Evolutionary conservation across 148 eudicot species (phyloP).

Genomic region (Persicaria tinctoria): DNA sequence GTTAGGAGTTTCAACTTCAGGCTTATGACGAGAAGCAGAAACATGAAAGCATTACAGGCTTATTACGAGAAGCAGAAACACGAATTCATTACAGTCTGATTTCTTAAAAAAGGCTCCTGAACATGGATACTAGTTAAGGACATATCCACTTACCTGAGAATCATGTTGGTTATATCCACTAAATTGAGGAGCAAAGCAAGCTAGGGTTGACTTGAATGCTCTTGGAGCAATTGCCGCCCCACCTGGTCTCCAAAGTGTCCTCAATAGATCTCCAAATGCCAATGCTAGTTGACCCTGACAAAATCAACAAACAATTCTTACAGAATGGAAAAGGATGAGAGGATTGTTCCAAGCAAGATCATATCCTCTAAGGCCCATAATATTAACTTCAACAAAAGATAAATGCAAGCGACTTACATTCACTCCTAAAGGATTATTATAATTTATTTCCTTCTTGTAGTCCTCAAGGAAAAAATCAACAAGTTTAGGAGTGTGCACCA

Average conservation of each 20-base stretch:
- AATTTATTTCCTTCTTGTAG: slow-evolving; percentile 65
- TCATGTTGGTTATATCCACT: slow-evolving; percentile 90
- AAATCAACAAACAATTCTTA: slow-evolving; percentile 6
- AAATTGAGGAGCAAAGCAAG: slow-evolving; percentile 70
- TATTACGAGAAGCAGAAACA: slow-evolving; percentile 1
- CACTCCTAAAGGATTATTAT: slow-evolving; percentile 68
- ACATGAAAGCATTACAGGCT: background rate
- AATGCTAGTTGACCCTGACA: slow-evolving; percentile 76
- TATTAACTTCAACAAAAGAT: background rate
- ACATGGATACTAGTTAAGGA: background rate
- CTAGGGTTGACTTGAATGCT: slow-evolving; percentile 51
- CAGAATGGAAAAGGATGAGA: background rate
- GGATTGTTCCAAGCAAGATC: background rate
- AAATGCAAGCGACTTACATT: slow-evolving; percentile 36
- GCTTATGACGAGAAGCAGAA: slow-evolving; percentile 5
- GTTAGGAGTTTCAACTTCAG: background rate
- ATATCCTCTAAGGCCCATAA: slow-evolving; percentile 3
- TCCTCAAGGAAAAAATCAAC: slow-evolving; percentile 85
- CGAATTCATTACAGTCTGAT: background rate
- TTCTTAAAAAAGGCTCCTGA: background rate
- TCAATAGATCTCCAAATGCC: slow-evolving; percentile 70
- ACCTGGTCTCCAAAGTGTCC: slow-evolving; percentile 71
- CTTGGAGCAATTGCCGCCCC: slow-evolving; percentile 46
- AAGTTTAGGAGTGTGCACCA: slow-evolving; percentile 76
- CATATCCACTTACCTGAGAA: slow-evolving; percentile 53